Evolutionary conservation across 768 basidiomycete genomes (phyloP).

Genomic region (Termitomyces heimii): DNA sequence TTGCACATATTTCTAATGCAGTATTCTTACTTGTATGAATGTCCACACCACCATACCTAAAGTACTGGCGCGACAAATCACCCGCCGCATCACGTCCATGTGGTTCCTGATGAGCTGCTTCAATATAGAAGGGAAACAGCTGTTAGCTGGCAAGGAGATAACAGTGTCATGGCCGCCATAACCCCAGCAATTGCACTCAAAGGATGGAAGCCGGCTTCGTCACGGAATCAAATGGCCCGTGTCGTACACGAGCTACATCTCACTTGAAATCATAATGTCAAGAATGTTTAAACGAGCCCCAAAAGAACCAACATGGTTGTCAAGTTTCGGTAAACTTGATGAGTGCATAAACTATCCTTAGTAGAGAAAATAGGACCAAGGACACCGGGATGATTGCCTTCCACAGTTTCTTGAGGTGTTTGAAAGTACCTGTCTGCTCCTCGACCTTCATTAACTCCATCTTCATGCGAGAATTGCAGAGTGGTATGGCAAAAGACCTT

Average conservation of each 20-base stretch:
- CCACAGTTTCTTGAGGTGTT: not conserved
- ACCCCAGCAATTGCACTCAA: not conserved
- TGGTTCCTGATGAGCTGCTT: not conserved
- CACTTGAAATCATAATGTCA: not conserved
- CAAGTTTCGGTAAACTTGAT: not conserved
- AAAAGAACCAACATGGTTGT: not conserved
- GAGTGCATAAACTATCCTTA: too few species aligned
- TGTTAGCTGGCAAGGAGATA: not conserved
- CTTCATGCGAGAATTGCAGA: slow-evolving; percentile 11
- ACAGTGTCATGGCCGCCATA: not conserved
- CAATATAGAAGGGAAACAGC: not conserved
- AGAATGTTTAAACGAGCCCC: not conserved
- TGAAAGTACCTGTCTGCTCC: not conserved
- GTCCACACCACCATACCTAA: not conserved
- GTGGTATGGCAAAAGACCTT: slow-evolving; percentile 7
- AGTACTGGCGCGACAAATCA: not conserved
- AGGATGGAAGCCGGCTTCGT: not conserved
- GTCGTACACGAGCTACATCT: not conserved
- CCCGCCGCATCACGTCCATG: not conserved
- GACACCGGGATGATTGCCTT: not conserved
- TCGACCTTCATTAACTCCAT: not conserved
- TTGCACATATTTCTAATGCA: not conserved
- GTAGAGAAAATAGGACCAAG: too few species aligned
- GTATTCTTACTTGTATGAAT: not conserved
- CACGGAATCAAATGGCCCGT: not conserved